Evolutionary conservation across 106 monocot species (phyloP).

Genomic region (Hemerocallis citrina): DNA sequence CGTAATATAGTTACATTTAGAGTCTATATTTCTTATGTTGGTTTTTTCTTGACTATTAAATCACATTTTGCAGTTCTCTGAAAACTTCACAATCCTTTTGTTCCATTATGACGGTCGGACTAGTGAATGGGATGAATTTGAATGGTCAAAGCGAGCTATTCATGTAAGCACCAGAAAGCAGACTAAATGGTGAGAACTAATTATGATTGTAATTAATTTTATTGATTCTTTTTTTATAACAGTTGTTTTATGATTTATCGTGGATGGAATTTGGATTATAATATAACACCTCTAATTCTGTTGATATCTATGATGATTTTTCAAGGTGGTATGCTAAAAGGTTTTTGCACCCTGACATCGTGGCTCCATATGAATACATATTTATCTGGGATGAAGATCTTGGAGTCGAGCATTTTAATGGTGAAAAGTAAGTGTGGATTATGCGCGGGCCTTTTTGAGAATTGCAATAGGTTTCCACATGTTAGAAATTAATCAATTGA

Average conservation of each 20-base stretch:
- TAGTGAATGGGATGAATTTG: slow-evolving; percentile 53
- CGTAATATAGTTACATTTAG: not conserved
- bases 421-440: slow-evolving; percentile 33
- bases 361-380: slow-evolving; percentile 47
- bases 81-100: slow-evolving; percentile 49
- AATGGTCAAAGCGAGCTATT: slow-evolving; percentile 57
- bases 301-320: not conserved
- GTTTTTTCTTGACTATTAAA: not conserved
- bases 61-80: slow-evolving; percentile 40
- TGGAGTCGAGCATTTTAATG: slow-evolving; percentile 56
- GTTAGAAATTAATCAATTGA: not conserved
- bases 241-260: not conserved
- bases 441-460: not conserved
- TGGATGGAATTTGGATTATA: not conserved
- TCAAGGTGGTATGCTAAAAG: slow-evolving; percentile 55
- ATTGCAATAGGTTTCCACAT: not conserved
- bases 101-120: slow-evolving; percentile 55
- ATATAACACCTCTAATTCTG: not conserved
- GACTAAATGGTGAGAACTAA: slow-evolving; percentile 39
- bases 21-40: not conserved
- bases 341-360: slow-evolving; percentile 55
- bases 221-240: not conserved
- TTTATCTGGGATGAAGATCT: slow-evolving; percentile 65
- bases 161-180: slow-evolving; percentile 46
- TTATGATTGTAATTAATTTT: not conserved